phyloP scores from a whole-genome alignment of 2,329 filamentous ascomycete genomes.

The Diaporthe sp. region DNA sequence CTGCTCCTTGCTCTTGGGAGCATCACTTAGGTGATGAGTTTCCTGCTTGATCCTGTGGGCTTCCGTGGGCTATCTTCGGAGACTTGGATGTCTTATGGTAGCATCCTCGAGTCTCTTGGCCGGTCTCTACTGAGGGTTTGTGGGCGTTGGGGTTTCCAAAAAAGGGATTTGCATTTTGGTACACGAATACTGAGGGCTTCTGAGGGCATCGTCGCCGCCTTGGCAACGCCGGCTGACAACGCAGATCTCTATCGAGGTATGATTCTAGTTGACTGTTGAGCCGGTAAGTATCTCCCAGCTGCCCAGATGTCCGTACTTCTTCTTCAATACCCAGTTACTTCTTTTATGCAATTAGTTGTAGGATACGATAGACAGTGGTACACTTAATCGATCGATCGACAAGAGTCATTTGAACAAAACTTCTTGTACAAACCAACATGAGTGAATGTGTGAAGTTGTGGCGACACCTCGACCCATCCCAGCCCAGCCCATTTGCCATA shows the following conservation, averaged over 20 bases:
- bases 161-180: slow-evolving; percentile 39
- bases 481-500: not conserved
- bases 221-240: slow-evolving; percentile 42
- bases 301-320: not conserved
- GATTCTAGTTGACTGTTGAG: slow-evolving; percentile 42
- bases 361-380: slow-evolving; percentile 33
- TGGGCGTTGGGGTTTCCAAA: slow-evolving; percentile 39
- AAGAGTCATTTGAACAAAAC: slow-evolving; percentile 2
- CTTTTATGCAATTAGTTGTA: slow-evolving; percentile 28
- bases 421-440: not conserved
- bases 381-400: slow-evolving; percentile 26
- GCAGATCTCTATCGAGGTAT: slow-evolving; percentile 40
- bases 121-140: slow-evolving; percentile 42
- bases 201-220: slow-evolving; percentile 22
- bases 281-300: slow-evolving; percentile 44
- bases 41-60: slow-evolving; percentile 44
- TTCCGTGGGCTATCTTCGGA: slow-evolving; percentile 44
- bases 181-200: slow-evolving; percentile 27
- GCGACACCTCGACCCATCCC: not conserved
- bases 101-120: slow-evolving; percentile 41
- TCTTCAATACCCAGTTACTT: slow-evolving; percentile 28
- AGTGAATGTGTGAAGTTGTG: not conserved
- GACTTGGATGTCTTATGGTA: slow-evolving; percentile 40
- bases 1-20: slow-evolving; percentile 50
- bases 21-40: slow-evolving; percentile 46